Conservation (phyloP, 176 grass and related monocot genomes). For the Oryza coarctata region DNA sequence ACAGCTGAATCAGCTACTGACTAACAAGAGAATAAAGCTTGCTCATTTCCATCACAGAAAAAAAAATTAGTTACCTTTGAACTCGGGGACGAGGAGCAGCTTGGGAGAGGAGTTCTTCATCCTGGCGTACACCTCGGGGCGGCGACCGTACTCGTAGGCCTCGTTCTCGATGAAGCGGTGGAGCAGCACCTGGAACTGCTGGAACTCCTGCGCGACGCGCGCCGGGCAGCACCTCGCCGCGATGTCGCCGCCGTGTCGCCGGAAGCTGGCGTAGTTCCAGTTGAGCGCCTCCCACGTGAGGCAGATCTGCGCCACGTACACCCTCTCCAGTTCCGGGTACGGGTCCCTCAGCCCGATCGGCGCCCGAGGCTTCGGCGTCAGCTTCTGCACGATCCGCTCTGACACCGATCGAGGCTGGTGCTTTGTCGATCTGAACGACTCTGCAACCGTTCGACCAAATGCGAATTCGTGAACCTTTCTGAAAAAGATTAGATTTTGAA, state of each 20-base stretch:
- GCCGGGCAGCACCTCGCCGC: slow-evolving; percentile 59
- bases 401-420: slow-evolving; percentile 77
- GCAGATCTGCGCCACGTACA: slow-evolving; percentile 91
- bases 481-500: not conserved
- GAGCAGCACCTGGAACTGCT: slow-evolving; percentile 88
- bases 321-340: slow-evolving; percentile 73
- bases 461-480: not conserved
- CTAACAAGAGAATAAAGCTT: not conserved
- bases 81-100: slow-evolving; percentile 82
- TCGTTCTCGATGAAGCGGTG: slow-evolving; percentile 95
- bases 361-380: slow-evolving; percentile 45
- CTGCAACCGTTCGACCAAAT: slow-evolving; percentile 34
- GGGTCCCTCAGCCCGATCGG: slow-evolving; percentile 51
- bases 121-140: slow-evolving; percentile 71
- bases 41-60: too few species aligned
- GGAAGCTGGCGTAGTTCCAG: slow-evolving; percentile 80
- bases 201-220: slow-evolving; percentile 81
- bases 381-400: slow-evolving; percentile 63
- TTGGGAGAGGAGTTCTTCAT: slow-evolving; percentile 80
- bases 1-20: not conserved
- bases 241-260: slow-evolving; percentile 32
- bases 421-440: slow-evolving; percentile 74
- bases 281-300: slow-evolving; percentile 88
- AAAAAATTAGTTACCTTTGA: slow-evolving; percentile 46
- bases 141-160: slow-evolving; percentile 65